A percentile compares a stretch with the other conserved stretches of the same genome.
Conservation (phyloP, 179 eudicot species). For the Beta macrorhiza region DNA sequence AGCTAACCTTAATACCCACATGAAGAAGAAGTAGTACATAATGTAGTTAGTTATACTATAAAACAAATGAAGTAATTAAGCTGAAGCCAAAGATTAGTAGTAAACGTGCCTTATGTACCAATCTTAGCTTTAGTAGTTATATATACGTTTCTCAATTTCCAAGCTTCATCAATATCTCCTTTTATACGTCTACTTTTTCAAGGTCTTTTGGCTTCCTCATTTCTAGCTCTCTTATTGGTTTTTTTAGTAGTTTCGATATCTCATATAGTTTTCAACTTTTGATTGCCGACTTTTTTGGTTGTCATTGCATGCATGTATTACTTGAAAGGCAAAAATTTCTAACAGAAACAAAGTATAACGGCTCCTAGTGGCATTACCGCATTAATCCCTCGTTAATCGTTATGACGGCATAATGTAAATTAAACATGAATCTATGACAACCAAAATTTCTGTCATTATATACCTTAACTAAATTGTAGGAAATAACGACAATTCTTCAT, state of each 20-base stretch:
- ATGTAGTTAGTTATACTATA: not conserved
- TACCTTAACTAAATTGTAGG: too few species aligned
- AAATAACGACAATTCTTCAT: too few species aligned
- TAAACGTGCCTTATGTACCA: constrained; percentile 23
- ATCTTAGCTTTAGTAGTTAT: constrained; percentile 13
- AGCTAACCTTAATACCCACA: too few species aligned
- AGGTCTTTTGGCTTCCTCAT: constrained; percentile 4
- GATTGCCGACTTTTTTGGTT: constrained; percentile 12
- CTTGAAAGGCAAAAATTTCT: constrained; percentile 7
- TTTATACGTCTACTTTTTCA: constrained; percentile 11
- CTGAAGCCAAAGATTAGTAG: not conserved
- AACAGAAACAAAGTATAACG: constrained; percentile 6
- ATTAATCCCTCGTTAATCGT: not conserved
- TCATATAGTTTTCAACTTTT: too few species aligned
- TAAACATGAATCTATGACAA: too few species aligned
- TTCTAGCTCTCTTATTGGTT: not conserved
- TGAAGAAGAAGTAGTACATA: too few species aligned
- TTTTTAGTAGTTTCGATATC: too few species aligned
- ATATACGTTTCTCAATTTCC: constrained; percentile 21
- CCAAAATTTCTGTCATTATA: too few species aligned
- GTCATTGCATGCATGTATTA: constrained; percentile 14
- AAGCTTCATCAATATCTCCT: constrained; percentile 6
- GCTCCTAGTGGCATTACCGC: constrained; percentile 7
- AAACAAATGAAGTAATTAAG: not conserved
- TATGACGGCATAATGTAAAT: not conserved